Evolutionary conservation across 2,329 filamentous ascomycete species (phyloP), one percentile per base, ranked within the genome.

Genomic region (Gnomoniopsis smithogilvyi): DNA sequence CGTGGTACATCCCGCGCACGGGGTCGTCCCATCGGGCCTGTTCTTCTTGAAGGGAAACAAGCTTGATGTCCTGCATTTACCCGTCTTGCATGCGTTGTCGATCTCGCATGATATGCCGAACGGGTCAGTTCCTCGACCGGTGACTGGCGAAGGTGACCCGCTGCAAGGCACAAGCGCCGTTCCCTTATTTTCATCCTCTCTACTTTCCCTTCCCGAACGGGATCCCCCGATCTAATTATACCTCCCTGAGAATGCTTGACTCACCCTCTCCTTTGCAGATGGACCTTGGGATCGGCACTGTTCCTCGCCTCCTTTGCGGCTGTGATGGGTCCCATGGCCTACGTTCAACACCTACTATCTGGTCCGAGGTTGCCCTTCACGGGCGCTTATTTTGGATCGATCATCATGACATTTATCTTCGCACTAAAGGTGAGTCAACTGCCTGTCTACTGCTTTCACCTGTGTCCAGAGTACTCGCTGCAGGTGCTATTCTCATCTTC

Each of bases 221-320:
- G 26, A 19, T 24, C 10, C 19, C 38, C 45, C 33, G 33, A 14
- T 21, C 41, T 50, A 15, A 14, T 19, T 43, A 19, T 41, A 24
- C 19, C 12, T 30, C 26, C 48, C 8, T 38, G 21, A 19, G 19
- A 11, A 52, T 22, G 47, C 56, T 38, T 53, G 55, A 61, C 43
- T 36, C 48, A 49, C 33, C n/a, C n/a, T 60, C 55, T 64, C 52
- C 53, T 50, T 47, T 62, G 26, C 74, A 98, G 95, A 80, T 99
- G 95, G 95, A 92, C 94, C 52, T 87, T 97, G 72, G 95, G 93
- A 57, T 97, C 94, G 51, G 71, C 90, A 51, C 82, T 99, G 65
- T 98, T 98, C 79, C 82, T 98, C 68, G 84, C 86, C 67, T 96
- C 93, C 67, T 99, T 95, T 83, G 92, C 92, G 26, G 91, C 94